Conservation (phyloP, 2,329 filamentous ascomycete species). For the Penicillium sp. region DNA sequence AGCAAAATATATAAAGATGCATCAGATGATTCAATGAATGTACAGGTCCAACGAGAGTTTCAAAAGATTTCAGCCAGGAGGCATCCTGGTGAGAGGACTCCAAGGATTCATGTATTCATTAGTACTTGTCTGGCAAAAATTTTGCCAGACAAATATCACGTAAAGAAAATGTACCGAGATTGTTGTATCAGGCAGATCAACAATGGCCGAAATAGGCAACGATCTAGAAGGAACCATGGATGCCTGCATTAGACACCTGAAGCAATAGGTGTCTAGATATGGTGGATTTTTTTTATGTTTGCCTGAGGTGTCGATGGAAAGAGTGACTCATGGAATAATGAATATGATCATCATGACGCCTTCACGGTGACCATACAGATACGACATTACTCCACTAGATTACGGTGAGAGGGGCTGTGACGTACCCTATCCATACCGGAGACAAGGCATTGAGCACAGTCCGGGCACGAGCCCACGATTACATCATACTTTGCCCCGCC, state of each 20-base stretch:
- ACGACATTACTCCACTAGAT: neutral
- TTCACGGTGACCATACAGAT: conserved; percentile 4
- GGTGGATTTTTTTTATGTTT: neutral
- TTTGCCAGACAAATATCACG: too few relatives aligned
- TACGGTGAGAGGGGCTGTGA: neutral
- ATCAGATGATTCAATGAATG: too few relatives aligned
- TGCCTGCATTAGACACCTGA: neutral
- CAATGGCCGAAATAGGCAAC: neutral
- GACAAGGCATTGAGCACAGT: neutral
- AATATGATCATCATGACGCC: conserved; percentile 8
- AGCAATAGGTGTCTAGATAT: neutral
- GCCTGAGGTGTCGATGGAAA: neutral
- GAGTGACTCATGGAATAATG: neutral
- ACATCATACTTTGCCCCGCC: conserved; percentile 28
- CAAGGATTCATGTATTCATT: too few relatives aligned
- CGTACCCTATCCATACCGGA: neutral
- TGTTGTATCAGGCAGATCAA: neutral
- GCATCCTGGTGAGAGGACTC: too few relatives aligned
- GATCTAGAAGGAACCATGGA: neutral
- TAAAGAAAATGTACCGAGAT: too few relatives aligned
- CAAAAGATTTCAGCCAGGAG: too few relatives aligned
- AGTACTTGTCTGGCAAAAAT: too few relatives aligned
- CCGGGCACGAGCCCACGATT: conserved; percentile 12
- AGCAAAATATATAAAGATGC: too few relatives aligned
- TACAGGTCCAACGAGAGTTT: too few relatives aligned